Conservation (phyloP, 1,284 basidiomycete species). For the Flammula alnicola region DNA sequence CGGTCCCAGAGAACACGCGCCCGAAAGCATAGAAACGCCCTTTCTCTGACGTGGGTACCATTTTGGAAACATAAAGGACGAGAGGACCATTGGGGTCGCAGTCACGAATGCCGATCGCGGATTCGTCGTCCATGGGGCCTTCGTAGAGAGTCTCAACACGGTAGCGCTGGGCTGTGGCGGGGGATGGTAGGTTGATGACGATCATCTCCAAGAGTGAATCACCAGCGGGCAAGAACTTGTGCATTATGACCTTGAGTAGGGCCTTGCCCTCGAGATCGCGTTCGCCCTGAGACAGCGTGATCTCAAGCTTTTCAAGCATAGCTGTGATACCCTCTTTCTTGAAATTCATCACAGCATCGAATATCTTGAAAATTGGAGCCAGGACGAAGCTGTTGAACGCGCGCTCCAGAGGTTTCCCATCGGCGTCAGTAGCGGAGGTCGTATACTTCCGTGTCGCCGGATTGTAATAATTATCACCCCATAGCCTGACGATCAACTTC, state of each 20-base stretch:
- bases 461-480: constrained; percentile 99
- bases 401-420: constrained; percentile 91
- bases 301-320: constrained; percentile 97
- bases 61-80: constrained; percentile 99
- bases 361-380: constrained; percentile 99
- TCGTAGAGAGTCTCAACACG: constrained; percentile 99
- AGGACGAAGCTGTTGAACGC: constrained; percentile 97
- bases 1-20: constrained; percentile 99
- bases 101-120: constrained; percentile 97
- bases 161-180: constrained; percentile 95
- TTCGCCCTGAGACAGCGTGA: constrained; percentile 91
- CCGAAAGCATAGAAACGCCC: constrained; percentile 99
- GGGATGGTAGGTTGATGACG: constrained; percentile 99
- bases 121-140: constrained; percentile 99
- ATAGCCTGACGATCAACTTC: constrained; percentile 98
- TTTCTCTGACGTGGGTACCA: constrained; percentile 99
- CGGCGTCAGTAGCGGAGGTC: constrained; percentile 76
- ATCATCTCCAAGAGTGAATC: constrained; percentile 99
- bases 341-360: constrained; percentile 99
- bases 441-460: constrained; percentile 98
- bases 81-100: constrained; percentile 98
- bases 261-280: constrained; percentile 96
- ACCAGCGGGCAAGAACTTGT: constrained; percentile 99
- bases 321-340: constrained; percentile 90
- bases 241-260: constrained; percentile 98